A percentile compares a stretch with the other conserved stretches of the same genome.
Conservation (phyloP, 768 basidiomycete species). For the Boletales sp. region DNA sequence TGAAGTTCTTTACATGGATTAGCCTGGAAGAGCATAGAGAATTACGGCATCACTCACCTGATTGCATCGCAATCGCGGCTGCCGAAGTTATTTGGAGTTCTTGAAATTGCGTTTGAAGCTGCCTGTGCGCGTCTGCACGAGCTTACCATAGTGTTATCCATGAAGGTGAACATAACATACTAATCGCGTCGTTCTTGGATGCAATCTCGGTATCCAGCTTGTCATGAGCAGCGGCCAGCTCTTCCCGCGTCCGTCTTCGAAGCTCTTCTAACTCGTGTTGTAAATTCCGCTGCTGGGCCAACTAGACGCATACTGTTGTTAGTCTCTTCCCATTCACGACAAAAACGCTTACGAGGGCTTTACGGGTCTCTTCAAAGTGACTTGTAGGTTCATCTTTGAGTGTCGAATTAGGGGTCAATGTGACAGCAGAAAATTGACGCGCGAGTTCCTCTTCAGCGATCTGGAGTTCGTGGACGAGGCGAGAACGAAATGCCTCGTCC, state of each 20-base stretch:
- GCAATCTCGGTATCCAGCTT: constrained; percentile 50
- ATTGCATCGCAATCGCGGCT: constrained; percentile 55
- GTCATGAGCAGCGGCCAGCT: constrained; percentile 50
- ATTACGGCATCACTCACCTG: constrained; percentile 38
- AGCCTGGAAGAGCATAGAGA: background rate
- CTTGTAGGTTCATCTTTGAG: constrained; percentile 19
- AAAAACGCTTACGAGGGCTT: constrained; percentile 51
- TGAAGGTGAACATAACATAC: constrained; percentile 35
- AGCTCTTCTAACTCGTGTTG: constrained; percentile 65
- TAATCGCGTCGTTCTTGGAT: constrained; percentile 55
- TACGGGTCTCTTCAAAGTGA: constrained; percentile 66
- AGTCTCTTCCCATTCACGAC: background rate
- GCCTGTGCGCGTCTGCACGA: constrained; percentile 51
- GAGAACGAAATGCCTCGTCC: constrained; percentile 59
- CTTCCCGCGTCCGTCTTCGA: constrained; percentile 62
- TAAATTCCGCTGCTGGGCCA: constrained; percentile 61
- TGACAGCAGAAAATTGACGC: constrained; percentile 23
- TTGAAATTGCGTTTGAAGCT: constrained; percentile 56
- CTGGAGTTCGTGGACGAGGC: constrained; percentile 61
- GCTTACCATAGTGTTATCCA: background rate
- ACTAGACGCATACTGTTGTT: constrained; percentile 32
- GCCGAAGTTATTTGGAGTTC: constrained; percentile 60
- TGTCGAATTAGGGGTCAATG: constrained; percentile 33
- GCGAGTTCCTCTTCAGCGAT: constrained; percentile 45
- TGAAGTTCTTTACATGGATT: constrained; percentile 47